These are phyloP conservation scores for Alternaria sp. DNA, from an alignment of 2,329 filamentous ascomycete genomes.

Conservation along the genomic window DNA sequence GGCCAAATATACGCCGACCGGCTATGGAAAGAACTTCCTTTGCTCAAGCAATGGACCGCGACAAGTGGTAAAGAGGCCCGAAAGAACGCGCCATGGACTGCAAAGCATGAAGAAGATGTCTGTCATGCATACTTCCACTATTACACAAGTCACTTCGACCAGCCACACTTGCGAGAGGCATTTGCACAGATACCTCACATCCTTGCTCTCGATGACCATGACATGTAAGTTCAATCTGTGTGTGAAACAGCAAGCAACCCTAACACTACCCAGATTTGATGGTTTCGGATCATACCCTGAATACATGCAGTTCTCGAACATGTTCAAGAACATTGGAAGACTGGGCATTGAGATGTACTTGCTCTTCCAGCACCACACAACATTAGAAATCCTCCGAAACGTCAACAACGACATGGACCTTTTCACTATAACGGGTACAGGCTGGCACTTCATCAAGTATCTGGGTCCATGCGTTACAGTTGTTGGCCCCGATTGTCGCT, in stretches of 20 bases:
- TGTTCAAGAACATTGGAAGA: conserved; percentile 97
- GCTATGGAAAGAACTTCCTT: conserved; percentile 93
- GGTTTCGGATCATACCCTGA: conserved; percentile 97
- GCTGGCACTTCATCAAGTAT: conserved; percentile 98
- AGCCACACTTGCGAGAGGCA: conserved; percentile 90
- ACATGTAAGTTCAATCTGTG: conserved; percentile 74
- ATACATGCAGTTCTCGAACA: conserved; percentile 96
- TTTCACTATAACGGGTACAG: conserved; percentile 95
- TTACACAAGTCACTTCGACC: conserved; percentile 97
- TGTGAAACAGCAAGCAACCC: background rate
- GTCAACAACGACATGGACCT: conserved; percentile 87
- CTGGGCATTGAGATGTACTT: conserved; percentile 98
- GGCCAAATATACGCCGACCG: conserved; percentile 96
- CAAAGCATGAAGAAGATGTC: conserved; percentile 93
- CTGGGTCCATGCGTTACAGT: conserved; percentile 90
- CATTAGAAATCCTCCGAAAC: conserved; percentile 88
- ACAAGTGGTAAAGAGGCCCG: conserved; percentile 93
- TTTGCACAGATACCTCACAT: conserved; percentile 98
- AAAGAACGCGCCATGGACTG: conserved; percentile 89
- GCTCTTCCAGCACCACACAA: conserved; percentile 97
- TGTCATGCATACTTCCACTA: conserved; percentile 98
- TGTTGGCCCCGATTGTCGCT: conserved; percentile 88
- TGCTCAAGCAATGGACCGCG: conserved; percentile 92
- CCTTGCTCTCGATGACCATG: conserved; percentile 92
- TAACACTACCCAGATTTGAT: conserved; percentile 72